Evolutionary conservation across 352 stramenopile species (phyloP).

Genomic region (Lagenidium sp.): DNA sequence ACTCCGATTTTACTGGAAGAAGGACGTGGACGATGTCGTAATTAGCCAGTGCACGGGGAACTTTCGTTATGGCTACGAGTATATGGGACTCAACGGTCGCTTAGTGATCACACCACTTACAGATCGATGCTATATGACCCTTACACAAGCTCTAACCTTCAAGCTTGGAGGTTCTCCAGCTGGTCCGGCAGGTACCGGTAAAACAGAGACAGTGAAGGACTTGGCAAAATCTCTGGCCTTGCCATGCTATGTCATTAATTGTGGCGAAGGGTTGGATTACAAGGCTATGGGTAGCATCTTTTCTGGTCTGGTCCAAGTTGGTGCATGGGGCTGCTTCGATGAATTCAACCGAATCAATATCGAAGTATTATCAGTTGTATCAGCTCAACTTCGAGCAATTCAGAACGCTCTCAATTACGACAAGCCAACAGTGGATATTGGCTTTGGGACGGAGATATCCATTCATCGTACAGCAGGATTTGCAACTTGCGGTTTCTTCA

Average conservation of each 20-base stretch:
- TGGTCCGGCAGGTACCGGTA: slow-evolving; percentile 87
- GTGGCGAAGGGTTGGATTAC: slow-evolving; percentile 89
- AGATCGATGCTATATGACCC: slow-evolving; percentile 92
- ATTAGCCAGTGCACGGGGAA: slow-evolving; percentile 89
- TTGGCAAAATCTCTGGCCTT: slow-evolving; percentile 88
- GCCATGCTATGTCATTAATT: slow-evolving; percentile 91
- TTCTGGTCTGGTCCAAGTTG: slow-evolving; percentile 83
- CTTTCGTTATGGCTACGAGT: slow-evolving; percentile 93
- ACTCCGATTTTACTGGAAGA: slow-evolving; percentile 87
- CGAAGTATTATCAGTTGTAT: slow-evolving; percentile 81
- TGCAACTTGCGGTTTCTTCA: slow-evolving; percentile 92
- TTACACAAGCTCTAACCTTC: slow-evolving; percentile 90
- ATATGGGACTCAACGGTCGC: slow-evolving; percentile 88
- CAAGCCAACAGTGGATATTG: slow-evolving; percentile 88
- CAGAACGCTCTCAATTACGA: slow-evolving; percentile 92
- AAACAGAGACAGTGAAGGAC: slow-evolving; percentile 93
- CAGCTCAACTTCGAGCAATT: slow-evolving; percentile 84
- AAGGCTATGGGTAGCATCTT: slow-evolving; percentile 90
- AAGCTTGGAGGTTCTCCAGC: slow-evolving; percentile 87
- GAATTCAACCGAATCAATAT: slow-evolving; percentile 88
- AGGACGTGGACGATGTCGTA: slow-evolving; percentile 85
- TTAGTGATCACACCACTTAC: slow-evolving; percentile 91
- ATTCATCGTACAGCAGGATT: slow-evolving; percentile 91
- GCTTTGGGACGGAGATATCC: slow-evolving; percentile 85
- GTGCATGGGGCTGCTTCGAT: slow-evolving; percentile 82